A percentile compares a stretch with the other conserved stretches of the same genome.
Conservation (phyloP, 306 rosid species). For the Acacia confusa region DNA sequence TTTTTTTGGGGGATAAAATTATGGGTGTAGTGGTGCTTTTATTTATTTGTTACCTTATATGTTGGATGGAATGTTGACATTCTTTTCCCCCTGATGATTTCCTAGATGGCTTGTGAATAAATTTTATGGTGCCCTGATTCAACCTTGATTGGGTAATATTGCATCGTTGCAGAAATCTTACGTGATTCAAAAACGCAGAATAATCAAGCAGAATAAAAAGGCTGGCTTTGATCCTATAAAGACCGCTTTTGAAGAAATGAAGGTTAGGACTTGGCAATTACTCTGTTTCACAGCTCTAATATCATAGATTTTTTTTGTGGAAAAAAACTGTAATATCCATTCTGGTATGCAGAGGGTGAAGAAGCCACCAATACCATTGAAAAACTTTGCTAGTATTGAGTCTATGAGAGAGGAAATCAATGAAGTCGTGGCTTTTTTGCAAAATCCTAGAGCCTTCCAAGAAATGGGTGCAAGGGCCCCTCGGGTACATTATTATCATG, state of each 20-base stretch:
- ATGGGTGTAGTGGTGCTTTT: constrained; percentile 18
- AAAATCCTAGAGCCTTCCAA: constrained; percentile 87
- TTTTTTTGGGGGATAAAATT: not conserved
- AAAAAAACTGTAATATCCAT: constrained; percentile 35
- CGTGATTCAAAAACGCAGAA: constrained; percentile 44
- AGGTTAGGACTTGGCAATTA: constrained; percentile 53
- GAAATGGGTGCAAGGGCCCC: constrained; percentile 98
- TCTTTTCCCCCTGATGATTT: not conserved
- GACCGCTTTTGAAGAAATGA: constrained; percentile 86
- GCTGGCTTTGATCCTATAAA: constrained; percentile 90
- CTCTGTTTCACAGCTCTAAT: constrained; percentile 7
- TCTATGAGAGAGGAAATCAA: constrained; percentile 95
- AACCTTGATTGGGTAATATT: constrained; percentile 26
- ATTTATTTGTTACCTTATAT: constrained; percentile 10
- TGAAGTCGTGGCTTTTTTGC: constrained; percentile 92
- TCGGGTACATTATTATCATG: constrained; percentile 65
- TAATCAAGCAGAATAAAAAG: constrained; percentile 51
- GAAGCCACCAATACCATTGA: constrained; percentile 92
- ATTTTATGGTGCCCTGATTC: constrained; percentile 19
- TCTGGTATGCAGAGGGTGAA: constrained; percentile 84
- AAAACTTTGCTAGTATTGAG: constrained; percentile 81
- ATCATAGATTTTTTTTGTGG: constrained; percentile 8
- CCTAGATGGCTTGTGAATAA: constrained; percentile 1
- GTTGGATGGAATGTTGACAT: constrained; percentile 17
- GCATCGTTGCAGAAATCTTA: constrained; percentile 63